A percentile compares a stretch with the other conserved stretches of the same genome.
Evolutionary conservation across 768 basidiomycete species (phyloP).

Genomic region (Psilocybe subaeruginosa): DNA sequence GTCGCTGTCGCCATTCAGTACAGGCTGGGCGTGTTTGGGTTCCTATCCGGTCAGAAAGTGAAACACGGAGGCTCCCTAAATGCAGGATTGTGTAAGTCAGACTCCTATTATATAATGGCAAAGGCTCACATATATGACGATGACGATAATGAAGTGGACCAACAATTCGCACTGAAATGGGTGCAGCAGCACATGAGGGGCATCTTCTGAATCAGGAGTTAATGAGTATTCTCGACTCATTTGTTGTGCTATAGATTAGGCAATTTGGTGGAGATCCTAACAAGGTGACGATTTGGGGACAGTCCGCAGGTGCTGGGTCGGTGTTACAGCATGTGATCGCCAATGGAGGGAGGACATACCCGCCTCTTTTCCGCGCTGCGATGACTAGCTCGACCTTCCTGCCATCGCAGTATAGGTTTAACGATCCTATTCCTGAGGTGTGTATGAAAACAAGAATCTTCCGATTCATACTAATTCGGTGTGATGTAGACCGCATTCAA

Average conservation of each 20-base stretch:
- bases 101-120: not conserved
- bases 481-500: constrained; percentile 10
- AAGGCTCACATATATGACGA: not conserved
- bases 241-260: constrained; percentile 29
- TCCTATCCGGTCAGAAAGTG: constrained; percentile 44
- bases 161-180: constrained; percentile 46
- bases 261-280: constrained; percentile 44
- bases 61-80: constrained; percentile 47
- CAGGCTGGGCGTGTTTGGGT: constrained; percentile 47
- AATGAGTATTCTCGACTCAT: not conserved
- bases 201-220: too few relatives aligned
- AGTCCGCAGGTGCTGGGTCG: constrained; percentile 50
- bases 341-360: constrained; percentile 44
- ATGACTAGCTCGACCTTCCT: constrained; percentile 49
- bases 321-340: constrained; percentile 55
- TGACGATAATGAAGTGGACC: constrained; percentile 34
- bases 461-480: not conserved
- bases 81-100: constrained; percentile 47
- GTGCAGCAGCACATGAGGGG: constrained; percentile 39
- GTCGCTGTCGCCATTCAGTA: constrained; percentile 46
- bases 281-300: constrained; percentile 45
- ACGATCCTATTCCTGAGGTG: constrained; percentile 44
- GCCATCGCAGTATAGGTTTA: constrained; percentile 47
- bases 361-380: constrained; percentile 45
- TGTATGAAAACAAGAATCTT: constrained; percentile 7